A percentile compares a stretch with the other conserved stretches of the same genome.
phyloP scores from a whole-genome alignment of 768 basidiomycete genomes.

The Mycena crocata region DNA sequence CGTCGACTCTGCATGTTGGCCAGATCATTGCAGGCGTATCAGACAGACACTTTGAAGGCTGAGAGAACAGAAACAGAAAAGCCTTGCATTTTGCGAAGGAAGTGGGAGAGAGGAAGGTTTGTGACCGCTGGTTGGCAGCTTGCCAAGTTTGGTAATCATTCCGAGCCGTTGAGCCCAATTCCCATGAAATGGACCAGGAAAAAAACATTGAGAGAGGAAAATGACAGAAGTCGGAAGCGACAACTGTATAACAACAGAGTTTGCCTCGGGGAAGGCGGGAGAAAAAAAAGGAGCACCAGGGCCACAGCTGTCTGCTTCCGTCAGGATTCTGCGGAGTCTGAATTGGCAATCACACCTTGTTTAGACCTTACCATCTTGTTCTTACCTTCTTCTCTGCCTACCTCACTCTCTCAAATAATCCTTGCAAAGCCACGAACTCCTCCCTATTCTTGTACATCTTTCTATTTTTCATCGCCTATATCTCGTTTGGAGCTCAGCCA shows the following conservation, averaged over 20 bases:
- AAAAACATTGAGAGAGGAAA: conserved; percentile 7
- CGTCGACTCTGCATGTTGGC: no score
- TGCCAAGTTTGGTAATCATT: conserved; percentile 23
- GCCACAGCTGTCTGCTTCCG: neutral
- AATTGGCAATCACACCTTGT: conserved; percentile 11
- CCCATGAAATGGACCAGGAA: conserved; percentile 8
- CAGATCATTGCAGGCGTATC: no score
- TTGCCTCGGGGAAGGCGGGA: neutral
- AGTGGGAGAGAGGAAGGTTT: neutral
- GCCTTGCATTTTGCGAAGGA: no score
- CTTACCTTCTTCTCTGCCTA: conserved; percentile 15
- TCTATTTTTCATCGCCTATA: conserved; percentile 27
- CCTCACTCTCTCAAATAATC: conserved; percentile 26
- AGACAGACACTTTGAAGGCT: no score
- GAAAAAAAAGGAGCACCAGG: neutral
- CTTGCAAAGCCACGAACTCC: conserved; percentile 6
- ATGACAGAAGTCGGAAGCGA: neutral
- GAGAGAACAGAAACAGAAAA: no score
- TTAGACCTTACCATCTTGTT: conserved; percentile 5
- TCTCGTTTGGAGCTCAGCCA: neutral
- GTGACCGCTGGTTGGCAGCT: neutral
- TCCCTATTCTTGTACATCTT: conserved; percentile 17
- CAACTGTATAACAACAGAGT: neutral
- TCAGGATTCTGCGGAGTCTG: conserved; percentile 12
- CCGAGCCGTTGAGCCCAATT: neutral